Conservation (phyloP, 2,329 filamentous ascomycete genomes). For the Zopfia rhizophila region DNA sequence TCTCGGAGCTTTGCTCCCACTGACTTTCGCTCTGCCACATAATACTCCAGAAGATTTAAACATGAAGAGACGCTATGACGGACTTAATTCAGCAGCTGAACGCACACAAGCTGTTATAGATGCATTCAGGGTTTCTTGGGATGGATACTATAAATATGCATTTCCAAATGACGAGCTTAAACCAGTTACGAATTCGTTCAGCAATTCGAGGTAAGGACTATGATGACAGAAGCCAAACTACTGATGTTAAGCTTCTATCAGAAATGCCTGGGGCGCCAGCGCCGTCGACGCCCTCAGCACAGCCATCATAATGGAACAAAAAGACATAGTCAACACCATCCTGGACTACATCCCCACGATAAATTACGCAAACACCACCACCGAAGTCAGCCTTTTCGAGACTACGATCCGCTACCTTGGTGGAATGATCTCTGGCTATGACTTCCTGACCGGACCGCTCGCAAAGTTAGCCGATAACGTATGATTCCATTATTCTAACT, state of each 20-base stretch:
- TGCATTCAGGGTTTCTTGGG: constrained; percentile 47
- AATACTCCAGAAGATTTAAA: constrained; percentile 17
- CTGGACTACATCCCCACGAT: constrained; percentile 76
- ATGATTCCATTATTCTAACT: constrained; percentile 13
- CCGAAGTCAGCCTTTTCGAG: constrained; percentile 81
- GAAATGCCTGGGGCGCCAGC: constrained; percentile 86
- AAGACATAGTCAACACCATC: constrained; percentile 74
- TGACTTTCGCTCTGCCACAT: constrained; percentile 26
- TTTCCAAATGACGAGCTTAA: constrained; percentile 81
- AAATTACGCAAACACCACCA: constrained; percentile 71
- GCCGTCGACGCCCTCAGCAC: constrained; percentile 84
- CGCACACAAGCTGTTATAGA: constrained; percentile 48
- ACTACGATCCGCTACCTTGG: constrained; percentile 90
- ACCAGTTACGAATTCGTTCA: constrained; percentile 72
- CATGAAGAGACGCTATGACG: constrained; percentile 22
- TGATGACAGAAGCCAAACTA: background rate
- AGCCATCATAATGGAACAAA: constrained; percentile 78
- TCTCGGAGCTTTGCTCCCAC: constrained; percentile 20
- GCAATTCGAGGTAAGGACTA: constrained; percentile 73
- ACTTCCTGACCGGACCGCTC: constrained; percentile 76
- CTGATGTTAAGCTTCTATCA: constrained; percentile 44
- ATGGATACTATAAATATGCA: constrained; percentile 73
- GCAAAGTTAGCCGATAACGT: constrained; percentile 60
- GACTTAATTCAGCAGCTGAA: constrained; percentile 13
- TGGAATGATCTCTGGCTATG: constrained; percentile 80